These are phyloP conservation scores for Vigna trinervia DNA, from an alignment of 306 rosid species.

Conservation along the genomic window DNA sequence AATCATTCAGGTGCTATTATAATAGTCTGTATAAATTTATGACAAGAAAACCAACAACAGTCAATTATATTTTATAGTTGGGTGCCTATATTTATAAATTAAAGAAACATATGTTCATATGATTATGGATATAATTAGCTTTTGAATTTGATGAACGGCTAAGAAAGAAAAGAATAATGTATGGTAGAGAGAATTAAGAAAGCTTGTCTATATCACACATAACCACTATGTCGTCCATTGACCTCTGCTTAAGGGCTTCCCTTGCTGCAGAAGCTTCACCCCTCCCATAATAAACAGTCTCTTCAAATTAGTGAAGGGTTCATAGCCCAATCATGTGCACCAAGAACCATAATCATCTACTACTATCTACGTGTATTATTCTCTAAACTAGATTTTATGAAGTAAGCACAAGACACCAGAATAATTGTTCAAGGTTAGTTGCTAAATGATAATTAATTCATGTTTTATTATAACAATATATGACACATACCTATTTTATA, in stretches of 20 bases:
- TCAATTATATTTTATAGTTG: not conserved
- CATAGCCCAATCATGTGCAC: constrained; percentile 19
- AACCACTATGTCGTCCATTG: constrained; percentile 75
- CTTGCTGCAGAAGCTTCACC: constrained; percentile 96
- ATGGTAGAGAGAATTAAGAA: constrained; percentile 43
- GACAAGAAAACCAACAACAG: not conserved
- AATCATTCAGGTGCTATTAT: not conserved
- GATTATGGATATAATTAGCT: constrained; percentile 21
- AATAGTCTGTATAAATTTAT: not conserved
- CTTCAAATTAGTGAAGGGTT: constrained; percentile 43
- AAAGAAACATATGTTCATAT: not conserved
- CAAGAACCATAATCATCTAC: constrained; percentile 10
- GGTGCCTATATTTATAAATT: not conserved
- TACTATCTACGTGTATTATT: not conserved
- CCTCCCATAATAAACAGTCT: constrained; percentile 89
- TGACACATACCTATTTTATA: no score
- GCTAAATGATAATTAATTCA: not conserved
- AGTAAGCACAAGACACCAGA: not conserved
- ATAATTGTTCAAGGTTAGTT: not conserved
- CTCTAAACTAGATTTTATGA: not conserved
- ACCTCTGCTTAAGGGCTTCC: constrained; percentile 90
- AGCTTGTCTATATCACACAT: constrained; percentile 93
- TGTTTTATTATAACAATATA: no score
- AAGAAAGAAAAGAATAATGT: not conserved
- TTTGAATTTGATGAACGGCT: constrained; percentile 34